Conservation (phyloP, 257 asterid species). For the Coffea canephora region DNA sequence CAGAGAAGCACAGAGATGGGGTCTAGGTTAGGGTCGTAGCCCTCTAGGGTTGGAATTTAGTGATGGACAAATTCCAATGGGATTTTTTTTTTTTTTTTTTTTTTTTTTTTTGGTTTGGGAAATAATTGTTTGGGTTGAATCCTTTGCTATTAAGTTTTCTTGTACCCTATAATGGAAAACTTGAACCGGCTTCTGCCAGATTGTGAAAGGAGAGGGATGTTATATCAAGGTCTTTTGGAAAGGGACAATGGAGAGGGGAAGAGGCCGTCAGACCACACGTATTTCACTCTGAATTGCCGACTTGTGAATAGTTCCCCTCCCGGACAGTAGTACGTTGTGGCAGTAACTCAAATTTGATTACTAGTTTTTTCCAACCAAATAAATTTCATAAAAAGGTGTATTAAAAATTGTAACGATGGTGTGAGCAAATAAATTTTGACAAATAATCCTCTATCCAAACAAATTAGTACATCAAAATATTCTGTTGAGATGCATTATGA, state of each 20-base stretch:
- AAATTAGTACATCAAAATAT: no score
- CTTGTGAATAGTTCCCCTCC: not conserved
- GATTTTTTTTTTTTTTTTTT: not conserved
- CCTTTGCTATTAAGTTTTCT: not conserved
- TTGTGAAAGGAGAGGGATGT: not conserved
- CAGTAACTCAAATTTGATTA: not conserved
- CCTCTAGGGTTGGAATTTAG: constrained; percentile 20
- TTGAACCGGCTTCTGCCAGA: constrained; percentile 5
- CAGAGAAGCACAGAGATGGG: constrained; percentile 20
- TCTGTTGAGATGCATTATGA: no score
- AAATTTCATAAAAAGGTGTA: no score
- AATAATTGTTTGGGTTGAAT: not conserved
- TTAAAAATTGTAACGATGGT: no score
- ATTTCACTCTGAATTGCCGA: constrained; percentile 1
- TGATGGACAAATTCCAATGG: constrained; percentile 10
- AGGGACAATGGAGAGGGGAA: not conserved
- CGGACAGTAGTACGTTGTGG: no score
- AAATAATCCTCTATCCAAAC: no score
- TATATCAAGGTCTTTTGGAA: not conserved
- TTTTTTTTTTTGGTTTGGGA: no score
- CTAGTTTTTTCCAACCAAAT: no score
- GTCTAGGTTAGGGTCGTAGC: constrained; percentile 6
- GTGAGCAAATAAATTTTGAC: no score
- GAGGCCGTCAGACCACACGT: no score
- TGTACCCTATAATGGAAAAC: constrained; percentile 7